phyloP scores from a whole-genome alignment of 306 rosid species.

The Benincasa hispida region DNA sequence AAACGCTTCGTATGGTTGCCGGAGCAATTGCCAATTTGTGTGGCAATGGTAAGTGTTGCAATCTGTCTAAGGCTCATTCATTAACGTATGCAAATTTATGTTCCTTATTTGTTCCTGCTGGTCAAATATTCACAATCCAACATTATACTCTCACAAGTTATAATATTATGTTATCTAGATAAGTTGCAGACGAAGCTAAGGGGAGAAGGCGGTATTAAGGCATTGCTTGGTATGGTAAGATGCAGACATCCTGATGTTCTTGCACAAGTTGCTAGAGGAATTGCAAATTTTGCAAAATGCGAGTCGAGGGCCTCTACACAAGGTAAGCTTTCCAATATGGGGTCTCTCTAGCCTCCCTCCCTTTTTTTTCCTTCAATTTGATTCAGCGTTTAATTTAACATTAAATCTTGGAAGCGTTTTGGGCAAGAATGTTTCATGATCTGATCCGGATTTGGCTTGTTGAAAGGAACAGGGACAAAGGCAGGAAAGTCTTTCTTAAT shows the following conservation, averaged over 20 bases:
- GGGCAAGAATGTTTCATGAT: background rate
- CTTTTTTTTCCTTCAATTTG: background rate
- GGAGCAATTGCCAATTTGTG: constrained; percentile 98
- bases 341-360: background rate
- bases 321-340: constrained; percentile 36
- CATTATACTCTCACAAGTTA: background rate
- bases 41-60: constrained; percentile 65
- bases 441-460: background rate
- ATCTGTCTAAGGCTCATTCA: constrained; percentile 10
- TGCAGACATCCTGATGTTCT: constrained; percentile 94
- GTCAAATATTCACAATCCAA: background rate
- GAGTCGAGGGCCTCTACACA: constrained; percentile 90
- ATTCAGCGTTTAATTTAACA: background rate
- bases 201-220: constrained; percentile 79
- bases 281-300: constrained; percentile 88
- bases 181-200: constrained; percentile 72
- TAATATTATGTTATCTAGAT: constrained; percentile 30
- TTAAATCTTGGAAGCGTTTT: background rate
- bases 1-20: constrained; percentile 96
- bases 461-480: constrained; percentile 50
- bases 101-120: background rate
- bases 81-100: background rate
- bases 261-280: constrained; percentile 98
- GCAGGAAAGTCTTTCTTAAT: constrained; percentile 73
- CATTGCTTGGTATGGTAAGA: constrained; percentile 92